Evolutionary conservation across 495 filamentous ascomycete species (phyloP), one percentile per base, ranked within the genome.

Genomic region (Oidiodendron maius): DNA sequence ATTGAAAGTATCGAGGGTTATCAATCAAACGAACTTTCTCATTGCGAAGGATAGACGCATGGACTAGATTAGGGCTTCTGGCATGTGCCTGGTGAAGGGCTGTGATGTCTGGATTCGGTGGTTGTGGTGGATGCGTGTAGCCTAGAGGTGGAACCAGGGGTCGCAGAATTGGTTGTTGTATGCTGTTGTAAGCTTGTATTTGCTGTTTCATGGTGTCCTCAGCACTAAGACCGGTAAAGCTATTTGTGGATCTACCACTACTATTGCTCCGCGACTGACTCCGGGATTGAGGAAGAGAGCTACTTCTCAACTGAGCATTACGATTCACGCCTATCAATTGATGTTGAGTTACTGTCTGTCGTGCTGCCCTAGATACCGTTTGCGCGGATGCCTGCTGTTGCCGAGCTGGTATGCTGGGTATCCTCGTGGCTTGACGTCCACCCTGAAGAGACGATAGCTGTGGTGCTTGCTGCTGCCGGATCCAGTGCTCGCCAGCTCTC

Each of bases 51-150:
- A 37, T 38, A 39, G 45, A 36, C 15, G 12, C 35, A 20, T 46
- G 21, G 2, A 51, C 32, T 22, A 61, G 47, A 23, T 34, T 32
- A 8, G 59, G 59, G 22, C 55, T 58, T 3, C 59, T 52, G 15
- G 56, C 30, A 49, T 56, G 52, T 17, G 52, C 52, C 37, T 61
- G 59, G 23, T 61, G 59, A n/a, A 61, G 52, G 18, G 59, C 56
- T 10, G 39, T 54, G 17, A 53, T 17, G 2, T 54, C 48, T 1
- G 55, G 55, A 45, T 53, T 37, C 13, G 23, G n/a, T 20, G 35
- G 13, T 18, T 54, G 48, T 15, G 32, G 15, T 3, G 47, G 28
- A 3, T 40, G 48, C 18, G 35, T 18, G 36, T 32, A 46, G 13
- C 41, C 43, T 12, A 55, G 9, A 11, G 54, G 54, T 23, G 58